A percentile compares a stretch with the other conserved stretches of the same genome.
These are phyloP conservation scores for Stephanodiscus minutulus DNA, from an alignment of 108 stramenopile genomes.

Conservation along the genomic window DNA sequence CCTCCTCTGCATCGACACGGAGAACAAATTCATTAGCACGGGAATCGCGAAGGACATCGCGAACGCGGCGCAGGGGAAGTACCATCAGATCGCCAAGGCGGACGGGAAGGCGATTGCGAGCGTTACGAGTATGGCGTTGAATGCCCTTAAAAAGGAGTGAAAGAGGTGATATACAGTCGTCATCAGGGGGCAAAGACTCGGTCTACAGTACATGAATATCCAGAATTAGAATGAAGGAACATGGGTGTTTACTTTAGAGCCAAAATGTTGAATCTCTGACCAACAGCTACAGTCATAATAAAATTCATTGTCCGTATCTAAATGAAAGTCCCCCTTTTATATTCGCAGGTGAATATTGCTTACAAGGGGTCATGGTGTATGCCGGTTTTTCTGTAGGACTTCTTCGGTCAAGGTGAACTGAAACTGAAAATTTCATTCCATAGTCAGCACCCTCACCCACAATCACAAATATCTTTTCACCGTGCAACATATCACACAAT, in stretches of 20 bases:
- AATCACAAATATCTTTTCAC: no score
- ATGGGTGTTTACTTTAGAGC: not conserved
- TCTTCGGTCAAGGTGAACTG: no score
- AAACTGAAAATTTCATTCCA: no score
- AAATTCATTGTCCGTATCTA: not conserved
- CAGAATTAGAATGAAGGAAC: not conserved
- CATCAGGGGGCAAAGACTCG: not conserved
- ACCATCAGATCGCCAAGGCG: slow-evolving; percentile 90
- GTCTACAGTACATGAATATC: not conserved
- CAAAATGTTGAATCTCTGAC: not conserved
- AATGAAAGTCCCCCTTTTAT: not conserved
- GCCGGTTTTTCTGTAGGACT: no score
- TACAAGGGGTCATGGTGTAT: not conserved
- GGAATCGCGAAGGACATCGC: slow-evolving; percentile 97
- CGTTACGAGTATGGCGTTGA: slow-evolving; percentile 78
- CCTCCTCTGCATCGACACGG: slow-evolving; percentile 93
- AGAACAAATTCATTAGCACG: slow-evolving; percentile 96
- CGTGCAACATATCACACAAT: no score
- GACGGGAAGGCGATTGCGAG: slow-evolving; percentile 86
- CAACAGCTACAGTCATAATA: not conserved
- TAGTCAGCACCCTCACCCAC: no score
- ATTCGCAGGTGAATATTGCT: no score
- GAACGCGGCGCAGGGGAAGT: slow-evolving; percentile 84
- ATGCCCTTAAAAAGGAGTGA: slow-evolving; percentile 72
- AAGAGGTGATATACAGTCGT: not conserved